Base-by-base conservation (phyloP, 2,329 filamentous ascomycete genomes). In the Anisogramma anomala region DNA sequence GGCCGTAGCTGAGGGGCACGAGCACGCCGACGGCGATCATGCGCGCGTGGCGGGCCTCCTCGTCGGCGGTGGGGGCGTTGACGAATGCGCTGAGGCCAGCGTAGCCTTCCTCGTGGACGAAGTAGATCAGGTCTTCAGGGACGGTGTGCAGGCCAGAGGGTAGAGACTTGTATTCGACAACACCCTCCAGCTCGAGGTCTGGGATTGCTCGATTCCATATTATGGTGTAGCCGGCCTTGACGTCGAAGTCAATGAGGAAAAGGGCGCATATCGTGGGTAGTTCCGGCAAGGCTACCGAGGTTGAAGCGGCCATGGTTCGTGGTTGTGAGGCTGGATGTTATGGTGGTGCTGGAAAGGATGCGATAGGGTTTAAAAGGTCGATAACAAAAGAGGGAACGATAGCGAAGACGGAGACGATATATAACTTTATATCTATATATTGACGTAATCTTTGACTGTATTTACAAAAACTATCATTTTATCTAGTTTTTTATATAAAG, bases 161-260 rank as follows among this genome's bases (percentile, higher is more conserved):
- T 34, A 98, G 72, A 47, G 86, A 93, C 64, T 95, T 96, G 72
- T 87, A 98, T 63, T 98, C 91, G 54, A 95, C 86, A 18, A 83
- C 78, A 41, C 86, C 86, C 52, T 94, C 84, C 36, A 96, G 73
- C 61, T 74, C 70, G 63, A 89, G 71, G 36, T 76, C 79, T 11
- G 77, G 69, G 1, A 77, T 63, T 10, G 81, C 76, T 50, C 76
- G 78, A 60, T 93, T 86, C 91, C 91, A 96, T 26, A 78, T 77
- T 56, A 96, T 82, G 33, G 86, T 94, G 62, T 81, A 94, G 67
- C 87, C 87, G 54, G 86, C 82, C 61, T 88, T 91, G 64, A 89
- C 82, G 62, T 94, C 87, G 65, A 94, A 94, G 56, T 84, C 78
- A 62, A 94, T 89, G 48, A 94, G 71, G 61, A 94, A 94, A 26